phyloP scores from a whole-genome alignment of 2,329 filamentous ascomycete species.

The Akanthomyces muscarius region DNA sequence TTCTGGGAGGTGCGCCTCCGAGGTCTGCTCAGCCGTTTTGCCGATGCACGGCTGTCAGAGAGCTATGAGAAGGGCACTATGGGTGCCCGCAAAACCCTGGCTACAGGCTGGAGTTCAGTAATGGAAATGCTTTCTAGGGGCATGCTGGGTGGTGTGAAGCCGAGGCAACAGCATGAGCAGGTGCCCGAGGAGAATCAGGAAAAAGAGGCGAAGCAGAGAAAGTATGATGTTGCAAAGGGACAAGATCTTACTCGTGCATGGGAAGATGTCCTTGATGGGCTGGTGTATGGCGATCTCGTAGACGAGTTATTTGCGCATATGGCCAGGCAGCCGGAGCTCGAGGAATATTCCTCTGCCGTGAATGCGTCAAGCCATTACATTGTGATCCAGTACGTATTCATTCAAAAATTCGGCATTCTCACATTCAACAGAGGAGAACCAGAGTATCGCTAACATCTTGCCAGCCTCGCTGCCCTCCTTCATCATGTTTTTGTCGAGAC shows the following conservation, averaged over 20 bases:
- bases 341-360: slow-evolving; percentile 58
- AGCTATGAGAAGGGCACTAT: slow-evolving; percentile 77
- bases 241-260: slow-evolving; percentile 61
- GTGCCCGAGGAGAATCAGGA: too few species aligned
- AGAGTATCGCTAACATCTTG: too few species aligned
- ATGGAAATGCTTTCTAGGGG: slow-evolving; percentile 67
- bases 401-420: too few species aligned
- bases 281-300: slow-evolving; percentile 65
- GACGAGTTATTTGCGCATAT: slow-evolving; percentile 62
- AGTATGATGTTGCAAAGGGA: slow-evolving; percentile 56
- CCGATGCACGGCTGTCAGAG: slow-evolving; percentile 67
- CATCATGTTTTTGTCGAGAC: slow-evolving; percentile 71
- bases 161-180: slow-evolving; percentile 3
- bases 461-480: slow-evolving; percentile 60
- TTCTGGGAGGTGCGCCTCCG: slow-evolving; percentile 64
- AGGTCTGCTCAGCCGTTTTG: slow-evolving; percentile 57
- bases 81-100: slow-evolving; percentile 69
- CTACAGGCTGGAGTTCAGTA: slow-evolving; percentile 66
- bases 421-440: too few species aligned
- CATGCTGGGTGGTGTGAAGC: slow-evolving; percentile 52
- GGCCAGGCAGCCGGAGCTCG: slow-evolving; percentile 57
- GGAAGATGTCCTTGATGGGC: slow-evolving; percentile 61
- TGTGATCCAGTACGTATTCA: slow-evolving; percentile 48
- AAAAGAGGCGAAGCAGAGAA: slow-evolving; percentile 18
- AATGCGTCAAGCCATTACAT: slow-evolving; percentile 62